Conservation (phyloP, 2,329 filamentous ascomycete species). For the Fonsecaea pedrosoi region DNA sequence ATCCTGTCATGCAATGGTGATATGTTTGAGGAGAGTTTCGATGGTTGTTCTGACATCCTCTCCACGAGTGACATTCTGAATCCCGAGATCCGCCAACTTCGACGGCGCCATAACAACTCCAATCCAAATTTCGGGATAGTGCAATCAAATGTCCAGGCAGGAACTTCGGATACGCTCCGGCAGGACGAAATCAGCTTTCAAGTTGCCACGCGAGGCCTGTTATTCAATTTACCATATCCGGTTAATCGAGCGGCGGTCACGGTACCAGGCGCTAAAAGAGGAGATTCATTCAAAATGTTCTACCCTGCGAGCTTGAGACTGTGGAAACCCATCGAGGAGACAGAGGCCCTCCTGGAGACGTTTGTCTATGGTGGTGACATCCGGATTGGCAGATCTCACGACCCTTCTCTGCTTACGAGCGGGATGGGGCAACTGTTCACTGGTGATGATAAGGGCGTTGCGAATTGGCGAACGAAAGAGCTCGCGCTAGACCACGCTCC, state of each 20-base stretch:
- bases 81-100: conserved; percentile 62
- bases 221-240: conserved; percentile 84
- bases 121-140: conserved; percentile 29
- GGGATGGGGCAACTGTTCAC: conserved; percentile 31
- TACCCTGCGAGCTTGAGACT: conserved; percentile 85
- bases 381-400: conserved; percentile 47
- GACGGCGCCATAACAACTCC: conserved; percentile 36
- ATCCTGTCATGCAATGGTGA: conserved; percentile 77
- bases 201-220: conserved; percentile 81
- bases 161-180: conserved; percentile 74
- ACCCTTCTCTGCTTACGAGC: conserved; percentile 41
- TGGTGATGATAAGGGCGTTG: conserved; percentile 45
- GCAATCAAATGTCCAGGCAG: conserved; percentile 56
- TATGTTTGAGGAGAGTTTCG: conserved; percentile 76
- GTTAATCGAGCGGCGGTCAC: conserved; percentile 68
- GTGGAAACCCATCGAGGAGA: conserved; percentile 83
- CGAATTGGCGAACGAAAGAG: conserved; percentile 45
- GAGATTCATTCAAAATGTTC: conserved; percentile 84
- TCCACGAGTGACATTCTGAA: conserved; percentile 88
- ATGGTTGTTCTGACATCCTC: conserved; percentile 82
- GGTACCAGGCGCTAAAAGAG: conserved; percentile 44
- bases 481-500: conserved; percentile 14
- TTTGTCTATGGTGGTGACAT: conserved; percentile 66
- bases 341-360: conserved; percentile 73
- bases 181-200: conserved; percentile 97